phyloP scores from a whole-genome alignment of 306 rosid species.

The Cicer arietinum region DNA sequence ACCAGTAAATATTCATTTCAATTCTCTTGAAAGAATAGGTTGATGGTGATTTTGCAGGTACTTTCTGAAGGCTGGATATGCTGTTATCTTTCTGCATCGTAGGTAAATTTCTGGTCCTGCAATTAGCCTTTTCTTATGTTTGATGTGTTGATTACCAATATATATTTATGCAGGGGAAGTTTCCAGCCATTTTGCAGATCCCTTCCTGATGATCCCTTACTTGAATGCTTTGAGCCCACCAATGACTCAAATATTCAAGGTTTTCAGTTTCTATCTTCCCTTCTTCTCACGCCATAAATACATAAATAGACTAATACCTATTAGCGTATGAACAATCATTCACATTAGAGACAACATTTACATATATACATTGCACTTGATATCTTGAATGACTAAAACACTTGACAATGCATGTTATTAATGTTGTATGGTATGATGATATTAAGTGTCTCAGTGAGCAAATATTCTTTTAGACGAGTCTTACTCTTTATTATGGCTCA shows the following conservation, averaged over 20 bases:
- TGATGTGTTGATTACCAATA: slow-evolving; percentile 25
- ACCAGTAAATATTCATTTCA: background rate
- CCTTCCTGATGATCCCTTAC: slow-evolving; percentile 90
- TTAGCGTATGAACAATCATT: background rate
- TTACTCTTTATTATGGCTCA: slow-evolving; percentile 5
- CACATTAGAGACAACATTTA: slow-evolving; percentile 13
- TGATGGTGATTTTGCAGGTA: slow-evolving; percentile 61
- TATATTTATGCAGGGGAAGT: slow-evolving; percentile 67
- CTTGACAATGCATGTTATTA: slow-evolving; percentile 6
- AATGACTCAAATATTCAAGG: slow-evolving; percentile 66
- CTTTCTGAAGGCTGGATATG: slow-evolving; percentile 90
- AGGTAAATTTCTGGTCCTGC: slow-evolving; percentile 52
- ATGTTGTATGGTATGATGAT: slow-evolving; percentile 18
- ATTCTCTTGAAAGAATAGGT: slow-evolving; percentile 28
- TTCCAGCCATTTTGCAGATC: slow-evolving; percentile 89
- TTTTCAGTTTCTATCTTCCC: slow-evolving; percentile 41
- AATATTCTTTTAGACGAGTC: slow-evolving; percentile 15
- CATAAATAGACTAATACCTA: slow-evolving; percentile 1
- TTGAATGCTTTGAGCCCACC: slow-evolving; percentile 72
- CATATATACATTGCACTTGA: background rate
- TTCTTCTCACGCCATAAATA: slow-evolving; percentile 13
- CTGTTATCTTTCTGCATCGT: slow-evolving; percentile 80
- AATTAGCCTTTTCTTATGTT: background rate
- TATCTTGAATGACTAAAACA: slow-evolving; percentile 15
- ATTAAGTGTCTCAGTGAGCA: slow-evolving; percentile 13